Base-by-base conservation (phyloP, 2,329 filamentous ascomycete species). In the Helotiales sp. region DNA sequence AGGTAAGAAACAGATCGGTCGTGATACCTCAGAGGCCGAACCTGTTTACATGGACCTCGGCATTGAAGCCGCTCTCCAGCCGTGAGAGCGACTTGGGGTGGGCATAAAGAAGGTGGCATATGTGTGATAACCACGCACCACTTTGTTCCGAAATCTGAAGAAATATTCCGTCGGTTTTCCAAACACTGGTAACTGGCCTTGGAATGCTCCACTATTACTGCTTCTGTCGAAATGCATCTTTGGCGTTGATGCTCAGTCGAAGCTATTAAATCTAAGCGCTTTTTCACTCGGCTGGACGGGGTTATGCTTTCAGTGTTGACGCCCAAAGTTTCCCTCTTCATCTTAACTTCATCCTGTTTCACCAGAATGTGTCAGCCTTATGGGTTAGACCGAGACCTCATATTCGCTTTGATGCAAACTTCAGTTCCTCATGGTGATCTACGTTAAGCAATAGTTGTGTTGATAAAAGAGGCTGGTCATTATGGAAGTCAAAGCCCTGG, bases 401-500 rank as follows among this genome's bases (percentile, higher is more conserved):
- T n/a, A n/a, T n/a, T n/a, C n/a, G n/a, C n/a, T n/a, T n/a, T n/a
- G n/a, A n/a, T n/a, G n/a, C n/a, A n/a, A n/a, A n/a, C n/a, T n/a
- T n/a, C n/a, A n/a, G n/a, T n/a, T n/a, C n/a, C n/a, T n/a, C n/a
- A n/a, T n/a, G n/a, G n/a, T n/a, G n/a, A n/a, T n/a, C n/a, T n/a
- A n/a, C n/a, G n/a, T n/a, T n/a, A n/a, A n/a, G n/a, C n/a, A n/a
- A 27, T 27, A 24, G 22, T 25, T 10, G 15, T 6, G 22, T 27
- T 44, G 22, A 44, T 24, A 19, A 24, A 15, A 29, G 12, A 15
- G 25, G 19, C 13, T 25, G 27, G 13, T 51, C 29, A 61, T 25
- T 9, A 70, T 81, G 69, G 81, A 82, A 70, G 71, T 80, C 61
- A 75, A 77, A 71, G 76, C 77, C 59, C 75, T 76, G 71, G 74